Base-by-base conservation (phyloP, 768 basidiomycete species). In the Pilatotrama ljubarskyi region DNA sequence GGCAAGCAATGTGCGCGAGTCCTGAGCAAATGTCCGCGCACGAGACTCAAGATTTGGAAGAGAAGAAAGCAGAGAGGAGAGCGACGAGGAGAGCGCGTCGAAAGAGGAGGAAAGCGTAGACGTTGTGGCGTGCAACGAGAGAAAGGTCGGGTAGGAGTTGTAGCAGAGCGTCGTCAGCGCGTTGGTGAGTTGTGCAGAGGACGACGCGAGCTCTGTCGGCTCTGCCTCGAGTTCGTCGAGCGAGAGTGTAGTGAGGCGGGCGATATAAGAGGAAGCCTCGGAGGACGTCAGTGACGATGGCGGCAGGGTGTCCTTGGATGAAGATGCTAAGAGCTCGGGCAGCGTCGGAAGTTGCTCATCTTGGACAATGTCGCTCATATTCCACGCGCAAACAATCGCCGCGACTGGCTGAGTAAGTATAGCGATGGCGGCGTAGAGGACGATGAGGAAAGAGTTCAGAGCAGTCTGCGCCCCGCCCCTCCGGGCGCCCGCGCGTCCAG, bases 131-230 rank as follows among this genome's bases (percentile, higher is more conserved):
- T 95, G 93, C 11, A 95, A 81, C n/a, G 90, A 88, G 63, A 96
- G 83, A 72, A 97, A 96, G 0, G 93, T 94, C 26, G 90, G 85
- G 73, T 97, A 95, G 22, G 94, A 94, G 4, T 92, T 87, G 61
- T 93, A 90, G 55, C 94, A 95, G 14, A 98, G 82, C 41, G 90
- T 89, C 10, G 91, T 95, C 62, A 97, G 79, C 55, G 93, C 95
- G 44, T 91, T 88, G 7, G 93, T 93, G 53, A 97, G 82, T 60
- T 93, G 90, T 50, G 92, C 87, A 0, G 91, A 84, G 58, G 95
- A 93, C 1, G 92, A 90, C 50, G 90, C 84, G 53, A 98, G 87
- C 38, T 82, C 70, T 2, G 84, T 77, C 0, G 95, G 95, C 68
- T 94, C 88, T 0, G 84, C 73, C 18, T 86, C 74, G n/a, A 98